These are phyloP conservation scores for Microcera coccophila DNA, from an alignment of 2,329 filamentous ascomycete genomes.

Conservation along the genomic window DNA sequence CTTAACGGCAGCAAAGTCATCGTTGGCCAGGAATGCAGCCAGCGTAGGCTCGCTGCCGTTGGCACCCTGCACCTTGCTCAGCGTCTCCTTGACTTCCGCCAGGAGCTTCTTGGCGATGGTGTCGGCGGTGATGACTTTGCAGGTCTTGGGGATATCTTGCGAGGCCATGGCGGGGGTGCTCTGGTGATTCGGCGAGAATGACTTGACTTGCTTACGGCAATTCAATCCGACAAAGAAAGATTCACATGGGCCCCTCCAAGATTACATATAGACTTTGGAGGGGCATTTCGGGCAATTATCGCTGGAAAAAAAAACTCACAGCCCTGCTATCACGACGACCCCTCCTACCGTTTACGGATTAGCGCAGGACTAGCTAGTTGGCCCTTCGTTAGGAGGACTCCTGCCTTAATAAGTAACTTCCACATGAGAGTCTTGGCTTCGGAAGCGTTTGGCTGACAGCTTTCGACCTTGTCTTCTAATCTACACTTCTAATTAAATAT, in stretches of 20 bases:
- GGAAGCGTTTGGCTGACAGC: too few species aligned
- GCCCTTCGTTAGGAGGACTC: too few species aligned
- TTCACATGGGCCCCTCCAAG: constrained; percentile 6
- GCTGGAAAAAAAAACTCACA: constrained; percentile 22
- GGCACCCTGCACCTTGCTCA: constrained; percentile 64
- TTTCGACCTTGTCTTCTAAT: too few species aligned
- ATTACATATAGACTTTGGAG: constrained; percentile 18
- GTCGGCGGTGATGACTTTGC: constrained; percentile 89
- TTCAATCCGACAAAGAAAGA: constrained; percentile 11
- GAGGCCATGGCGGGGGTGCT: constrained; percentile 26
- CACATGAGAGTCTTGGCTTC: too few species aligned
- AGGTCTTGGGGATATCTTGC: constrained; percentile 57
- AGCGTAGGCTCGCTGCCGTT: constrained; percentile 63
- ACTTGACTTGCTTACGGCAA: background rate
- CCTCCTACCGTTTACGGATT: constrained; percentile 31
- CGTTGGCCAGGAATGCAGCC: constrained; percentile 88
- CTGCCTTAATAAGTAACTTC: too few species aligned
- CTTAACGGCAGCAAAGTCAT: constrained; percentile 83
- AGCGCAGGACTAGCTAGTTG: too few species aligned
- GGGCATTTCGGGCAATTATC: constrained; percentile 22
- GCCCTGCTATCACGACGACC: constrained; percentile 21
- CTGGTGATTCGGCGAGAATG: background rate
- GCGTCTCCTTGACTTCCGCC: constrained; percentile 69
- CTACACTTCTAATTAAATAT: too few species aligned
- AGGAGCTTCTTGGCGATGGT: constrained; percentile 81